Conservation (phyloP, 2,329 filamentous ascomycete genomes). For the Diaporthe destruens region DNA sequence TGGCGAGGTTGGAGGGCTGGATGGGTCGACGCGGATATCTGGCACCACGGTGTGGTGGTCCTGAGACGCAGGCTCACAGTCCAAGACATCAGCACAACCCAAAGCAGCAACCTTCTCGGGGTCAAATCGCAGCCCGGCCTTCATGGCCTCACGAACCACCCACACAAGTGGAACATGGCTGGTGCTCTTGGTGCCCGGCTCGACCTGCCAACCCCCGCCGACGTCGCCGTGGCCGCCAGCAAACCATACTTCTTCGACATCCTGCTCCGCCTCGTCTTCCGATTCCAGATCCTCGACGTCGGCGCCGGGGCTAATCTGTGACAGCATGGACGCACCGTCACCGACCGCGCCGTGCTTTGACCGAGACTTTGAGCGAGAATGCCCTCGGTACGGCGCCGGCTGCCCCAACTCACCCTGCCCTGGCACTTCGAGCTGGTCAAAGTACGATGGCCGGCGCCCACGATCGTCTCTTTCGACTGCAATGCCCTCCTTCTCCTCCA, state of each 20-base stretch:
- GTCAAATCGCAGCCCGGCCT: constrained; percentile 79
- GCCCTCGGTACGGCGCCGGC: constrained; percentile 58
- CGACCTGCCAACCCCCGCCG: constrained; percentile 79
- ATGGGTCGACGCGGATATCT: constrained; percentile 52
- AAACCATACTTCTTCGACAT: constrained; percentile 87
- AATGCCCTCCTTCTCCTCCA: not conserved
- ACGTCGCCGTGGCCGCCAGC: constrained; percentile 83
- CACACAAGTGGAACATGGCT: constrained; percentile 75
- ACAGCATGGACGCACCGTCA: constrained; percentile 49
- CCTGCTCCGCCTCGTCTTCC: constrained; percentile 68
- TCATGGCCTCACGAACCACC: constrained; percentile 72
- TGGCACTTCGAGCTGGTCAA: constrained; percentile 29
- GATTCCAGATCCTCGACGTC: constrained; percentile 56
- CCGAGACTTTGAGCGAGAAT: constrained; percentile 49
- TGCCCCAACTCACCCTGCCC: constrained; percentile 37
- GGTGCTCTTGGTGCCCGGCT: constrained; percentile 69
- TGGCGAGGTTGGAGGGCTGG: constrained; percentile 44
- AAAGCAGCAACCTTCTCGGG: constrained; percentile 74
- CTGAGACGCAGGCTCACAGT: constrained; percentile 40
- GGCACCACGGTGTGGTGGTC: constrained; percentile 43
- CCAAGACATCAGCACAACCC: constrained; percentile 67
- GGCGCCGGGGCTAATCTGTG: constrained; percentile 46
- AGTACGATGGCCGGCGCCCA: constrained; percentile 38
- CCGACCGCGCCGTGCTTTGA: constrained; percentile 46
- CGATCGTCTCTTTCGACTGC: constrained; percentile 6